Percentiles rank a stretch among this genome's conserved stretches.
Evolutionary conservation across 148 eudicot species (phyloP).

Genomic region (Fagopyrum esculentum): DNA sequence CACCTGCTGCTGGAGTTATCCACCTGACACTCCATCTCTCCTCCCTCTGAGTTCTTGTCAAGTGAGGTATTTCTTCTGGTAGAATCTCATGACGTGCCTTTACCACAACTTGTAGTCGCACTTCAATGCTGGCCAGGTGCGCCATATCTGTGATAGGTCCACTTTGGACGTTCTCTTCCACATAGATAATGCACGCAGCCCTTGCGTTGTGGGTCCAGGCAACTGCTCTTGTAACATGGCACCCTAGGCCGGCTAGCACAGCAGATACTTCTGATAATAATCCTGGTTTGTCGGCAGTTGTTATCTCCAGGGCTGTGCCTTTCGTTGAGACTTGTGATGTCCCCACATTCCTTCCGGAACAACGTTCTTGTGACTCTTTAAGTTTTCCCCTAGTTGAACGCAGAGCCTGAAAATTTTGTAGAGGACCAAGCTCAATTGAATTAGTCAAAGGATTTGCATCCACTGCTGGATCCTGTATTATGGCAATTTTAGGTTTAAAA

Average conservation of each 20-base stretch:
- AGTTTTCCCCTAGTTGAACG: constrained; percentile 31
- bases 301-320: constrained; percentile 61
- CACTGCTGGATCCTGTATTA: too few relatives aligned
- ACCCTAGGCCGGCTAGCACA: constrained; percentile 51
- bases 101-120: constrained; percentile 51
- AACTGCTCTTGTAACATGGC: constrained; percentile 58
- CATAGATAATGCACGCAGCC: constrained; percentile 61
- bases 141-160: constrained; percentile 34
- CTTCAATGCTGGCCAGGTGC: constrained; percentile 38
- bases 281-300: constrained; percentile 66
- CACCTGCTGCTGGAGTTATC: constrained; percentile 24
- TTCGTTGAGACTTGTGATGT: neutral
- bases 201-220: constrained; percentile 80
- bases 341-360: neutral
- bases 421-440: neutral
- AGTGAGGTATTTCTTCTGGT: too few relatives aligned
- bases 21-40: constrained; percentile 49
- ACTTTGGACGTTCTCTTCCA: constrained; percentile 37
- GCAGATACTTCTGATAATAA: constrained; percentile 75
- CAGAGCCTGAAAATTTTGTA: constrained; percentile 27
- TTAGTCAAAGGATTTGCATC: neutral
- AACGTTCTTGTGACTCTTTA: constrained; percentile 23
- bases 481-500: neutral
- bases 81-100: constrained; percentile 32
- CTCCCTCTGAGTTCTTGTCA: constrained; percentile 20